These are phyloP conservation scores for Zopfochytrium polystomum DNA, from an alignment of 371 early-diverging fungal genomes.

Conservation along the genomic window DNA sequence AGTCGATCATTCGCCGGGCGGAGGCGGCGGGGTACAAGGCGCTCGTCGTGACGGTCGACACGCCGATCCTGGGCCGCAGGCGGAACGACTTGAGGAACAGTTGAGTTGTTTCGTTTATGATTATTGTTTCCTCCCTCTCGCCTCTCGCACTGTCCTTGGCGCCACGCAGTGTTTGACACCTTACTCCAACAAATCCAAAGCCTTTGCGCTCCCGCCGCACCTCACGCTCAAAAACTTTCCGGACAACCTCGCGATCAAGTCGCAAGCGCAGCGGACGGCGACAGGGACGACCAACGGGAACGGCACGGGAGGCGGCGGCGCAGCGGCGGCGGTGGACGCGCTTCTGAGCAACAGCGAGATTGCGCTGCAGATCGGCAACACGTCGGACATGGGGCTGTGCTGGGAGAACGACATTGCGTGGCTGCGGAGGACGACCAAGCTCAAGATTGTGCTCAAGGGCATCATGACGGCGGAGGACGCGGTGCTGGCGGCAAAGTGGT, in stretches of 20 bases:
- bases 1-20: slow-evolving; percentile 25
- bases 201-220: slow-evolving; percentile 25
- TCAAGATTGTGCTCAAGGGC: slow-evolving; percentile 87
- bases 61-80: slow-evolving; percentile 24
- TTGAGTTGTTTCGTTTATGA: slow-evolving; percentile 5
- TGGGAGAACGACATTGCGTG: slow-evolving; percentile 75
- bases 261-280: slow-evolving; percentile 8
- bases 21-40: slow-evolving; percentile 29
- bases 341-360: background rate
- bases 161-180: background rate
- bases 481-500: slow-evolving; percentile 60
- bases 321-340: background rate
- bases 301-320: background rate
- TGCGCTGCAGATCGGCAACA: background rate
- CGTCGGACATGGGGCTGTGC: slow-evolving; percentile 50
- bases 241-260: slow-evolving; percentile 2
- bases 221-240: slow-evolving; percentile 21
- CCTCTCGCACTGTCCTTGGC: too few relatives aligned
- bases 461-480: slow-evolving; percentile 81
- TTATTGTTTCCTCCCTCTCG: background rate
- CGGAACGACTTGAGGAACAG: slow-evolving; percentile 23
- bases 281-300: background rate
- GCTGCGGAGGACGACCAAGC: slow-evolving; percentile 72
- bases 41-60: slow-evolving; percentile 31
- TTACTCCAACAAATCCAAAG: too few relatives aligned